phyloP scores from a whole-genome alignment of 2,329 filamentous ascomycete species.

The Coleophoma crateriformis region DNA sequence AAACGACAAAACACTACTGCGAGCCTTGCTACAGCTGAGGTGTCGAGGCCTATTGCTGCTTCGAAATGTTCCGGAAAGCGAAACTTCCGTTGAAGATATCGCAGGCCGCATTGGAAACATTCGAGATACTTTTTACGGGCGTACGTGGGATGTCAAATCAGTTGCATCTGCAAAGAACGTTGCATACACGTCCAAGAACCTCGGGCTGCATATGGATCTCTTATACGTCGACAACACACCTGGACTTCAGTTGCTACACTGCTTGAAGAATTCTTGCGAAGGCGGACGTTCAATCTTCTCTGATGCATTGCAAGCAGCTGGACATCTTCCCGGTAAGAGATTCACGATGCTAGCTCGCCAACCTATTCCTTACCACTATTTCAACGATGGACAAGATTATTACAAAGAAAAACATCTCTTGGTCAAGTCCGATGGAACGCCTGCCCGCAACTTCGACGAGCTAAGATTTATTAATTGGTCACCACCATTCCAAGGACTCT shows the following conservation, averaged over 20 bases:
- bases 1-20: slow-evolving; percentile 48
- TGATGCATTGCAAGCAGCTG: slow-evolving; percentile 62
- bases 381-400: slow-evolving; percentile 60
- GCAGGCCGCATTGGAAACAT: slow-evolving; percentile 70
- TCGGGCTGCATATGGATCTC: slow-evolving; percentile 91
- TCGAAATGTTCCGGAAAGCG: slow-evolving; percentile 63
- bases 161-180: slow-evolving; percentile 84
- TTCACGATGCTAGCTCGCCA: slow-evolving; percentile 35
- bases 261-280: slow-evolving; percentile 69
- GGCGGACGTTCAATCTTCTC: slow-evolving; percentile 86
- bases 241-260: slow-evolving; percentile 83
- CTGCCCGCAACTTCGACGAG: background rate
- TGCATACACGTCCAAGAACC: slow-evolving; percentile 76
- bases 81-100: slow-evolving; percentile 61
- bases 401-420: slow-evolving; percentile 32
- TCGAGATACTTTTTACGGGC: slow-evolving; percentile 85
- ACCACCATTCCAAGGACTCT: slow-evolving; percentile 69
- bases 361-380: slow-evolving; percentile 60
- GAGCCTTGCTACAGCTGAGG: slow-evolving; percentile 57
- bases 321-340: slow-evolving; percentile 26
- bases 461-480: slow-evolving; percentile 57
- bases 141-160: slow-evolving; percentile 82
- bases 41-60: slow-evolving; percentile 73
- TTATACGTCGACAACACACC: slow-evolving; percentile 79
- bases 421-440: slow-evolving; percentile 42